Evolutionary conservation across 495 filamentous ascomycete species (phyloP).

Genomic region (Pyrenula massariospora): DNA sequence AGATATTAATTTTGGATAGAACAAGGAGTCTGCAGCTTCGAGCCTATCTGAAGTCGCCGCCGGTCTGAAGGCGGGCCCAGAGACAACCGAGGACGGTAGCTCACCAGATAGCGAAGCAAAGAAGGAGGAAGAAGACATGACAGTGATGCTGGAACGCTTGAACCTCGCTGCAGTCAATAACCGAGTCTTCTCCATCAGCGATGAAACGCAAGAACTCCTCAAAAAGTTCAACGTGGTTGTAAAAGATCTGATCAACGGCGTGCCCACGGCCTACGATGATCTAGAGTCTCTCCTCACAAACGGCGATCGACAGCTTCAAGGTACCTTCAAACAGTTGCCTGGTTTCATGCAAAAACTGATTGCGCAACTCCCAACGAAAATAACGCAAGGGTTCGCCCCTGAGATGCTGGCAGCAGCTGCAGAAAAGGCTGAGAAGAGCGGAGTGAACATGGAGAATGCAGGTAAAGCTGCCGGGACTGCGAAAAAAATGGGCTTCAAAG

Average conservation of each 20-base stretch:
- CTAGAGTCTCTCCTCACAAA: conserved; percentile 71
- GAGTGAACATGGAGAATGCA: conserved; percentile 43
- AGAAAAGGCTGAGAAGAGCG: conserved; percentile 56
- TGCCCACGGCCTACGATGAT: conserved; percentile 85
- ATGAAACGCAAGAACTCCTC: conserved; percentile 68
- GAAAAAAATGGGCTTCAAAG: conserved; percentile 35
- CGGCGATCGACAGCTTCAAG: conserved; percentile 60
- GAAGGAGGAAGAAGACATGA: conserved; percentile 64
- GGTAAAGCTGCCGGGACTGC: conserved; percentile 32
- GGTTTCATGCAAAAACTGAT: conserved; percentile 75
- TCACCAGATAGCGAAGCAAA: conserved; percentile 25
- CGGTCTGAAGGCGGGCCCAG: conserved; percentile 12
- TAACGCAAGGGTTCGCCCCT: conserved; percentile 61
- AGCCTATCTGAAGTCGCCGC: conserved; percentile 11
- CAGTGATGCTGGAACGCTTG: conserved; percentile 62
- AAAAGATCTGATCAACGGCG: conserved; percentile 83
- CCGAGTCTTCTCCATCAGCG: conserved; percentile 67
- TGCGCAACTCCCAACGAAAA: conserved; percentile 70
- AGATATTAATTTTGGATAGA: conserved; percentile 6
- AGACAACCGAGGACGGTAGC: conserved; percentile 20
- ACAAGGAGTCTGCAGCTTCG: conserved; percentile 10
- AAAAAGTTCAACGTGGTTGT: conserved; percentile 78
- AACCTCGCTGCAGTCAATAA: conserved; percentile 71
- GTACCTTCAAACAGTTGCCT: conserved; percentile 70
- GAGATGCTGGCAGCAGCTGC: conserved; percentile 68